Base-by-base conservation (phyloP, 495 filamentous ascomycete genomes). In the Tuber borchii region DNA sequence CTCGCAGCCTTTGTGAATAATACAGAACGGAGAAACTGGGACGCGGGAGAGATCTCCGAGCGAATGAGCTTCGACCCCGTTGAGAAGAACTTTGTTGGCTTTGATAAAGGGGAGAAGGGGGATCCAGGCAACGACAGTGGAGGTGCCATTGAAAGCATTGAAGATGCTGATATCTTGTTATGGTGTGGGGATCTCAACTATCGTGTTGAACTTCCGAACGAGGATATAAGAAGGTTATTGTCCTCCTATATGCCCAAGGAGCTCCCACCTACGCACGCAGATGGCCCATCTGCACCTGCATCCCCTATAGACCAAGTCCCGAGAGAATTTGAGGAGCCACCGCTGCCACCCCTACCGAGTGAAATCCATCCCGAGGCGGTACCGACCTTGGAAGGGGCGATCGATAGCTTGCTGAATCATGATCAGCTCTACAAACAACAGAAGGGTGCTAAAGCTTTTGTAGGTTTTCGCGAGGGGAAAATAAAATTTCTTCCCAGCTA, bases 171-270 rank as follows among this genome's bases (percentile, higher is more conserved):
- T 82, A 94, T 97, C 84, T 88, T 90, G 1, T 97, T 98, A 79
- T 97, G 94, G 93, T 93, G 97, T 83, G 96, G 96, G 34, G 96
- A 99, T 84, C 87, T 99, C 14, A 99, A 99, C 84, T 99, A 97
- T 81, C 88, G 96, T 46, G 86, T 99, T 1, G 93, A 97, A 70
- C 89, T 98, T 8, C 91, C 95, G 0, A 93, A 93, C 0, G 93
- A 93, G 70, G 96, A 97, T 84, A 95, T 99, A 45, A 88, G 96
- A 37, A 88, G 90, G 71, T 88, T 97, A 10, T 87, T 99, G 42
- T 56, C 75, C 61, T 70, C 82, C 16, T 79, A 81, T 68, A 81
- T 83, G 81, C 82, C 82, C 14, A 77, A 76, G 26, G 82, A 83
- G 56, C 76, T 81, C 43, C 83, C 73, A 65, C 79, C 75, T 40